These are phyloP conservation scores for Umbelopsis ramanniana DNA, from an alignment of 192 early-diverging fungal species.

Conservation along the genomic window DNA sequence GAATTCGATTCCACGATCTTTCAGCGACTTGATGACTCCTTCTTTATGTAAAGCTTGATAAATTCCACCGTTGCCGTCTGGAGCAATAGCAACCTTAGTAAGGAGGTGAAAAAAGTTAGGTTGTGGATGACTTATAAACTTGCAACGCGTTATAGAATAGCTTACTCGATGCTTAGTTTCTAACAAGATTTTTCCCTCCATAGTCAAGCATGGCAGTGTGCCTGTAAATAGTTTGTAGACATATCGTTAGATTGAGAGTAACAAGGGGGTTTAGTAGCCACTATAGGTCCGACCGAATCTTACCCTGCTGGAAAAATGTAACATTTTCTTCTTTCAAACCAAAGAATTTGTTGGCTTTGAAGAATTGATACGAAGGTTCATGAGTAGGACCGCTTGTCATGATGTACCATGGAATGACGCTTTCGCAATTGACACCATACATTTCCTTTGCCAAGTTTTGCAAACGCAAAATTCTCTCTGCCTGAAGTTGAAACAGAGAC, in stretches of 20 bases:
- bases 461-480: slow-evolving; percentile 82
- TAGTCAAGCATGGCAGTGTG: slow-evolving; percentile 89
- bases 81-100: slow-evolving; percentile 74
- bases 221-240: slow-evolving; percentile 39
- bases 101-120: background rate
- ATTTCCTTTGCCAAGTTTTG: slow-evolving; percentile 61
- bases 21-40: slow-evolving; percentile 82
- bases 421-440: background rate
- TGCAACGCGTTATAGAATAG: background rate
- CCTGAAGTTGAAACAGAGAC: slow-evolving; percentile 90
- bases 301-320: slow-evolving; percentile 95
- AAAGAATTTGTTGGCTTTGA: slow-evolving; percentile 85
- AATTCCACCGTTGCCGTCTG: slow-evolving; percentile 94
- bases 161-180: slow-evolving; percentile 67
- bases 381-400: slow-evolving; percentile 98
- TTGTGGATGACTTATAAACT: background rate
- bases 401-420: slow-evolving; percentile 94
- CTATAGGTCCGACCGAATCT: background rate
- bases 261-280: background rate
- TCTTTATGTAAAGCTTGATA: slow-evolving; percentile 89
- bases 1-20: slow-evolving; percentile 81
- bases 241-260: background rate
- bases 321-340: slow-evolving; percentile 86
- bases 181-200: slow-evolving; percentile 94
- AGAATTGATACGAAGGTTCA: slow-evolving; percentile 75